These are phyloP conservation scores for Aspergillus floridensis DNA, from an alignment of 2,329 filamentous ascomycete genomes.

Conservation along the genomic window DNA sequence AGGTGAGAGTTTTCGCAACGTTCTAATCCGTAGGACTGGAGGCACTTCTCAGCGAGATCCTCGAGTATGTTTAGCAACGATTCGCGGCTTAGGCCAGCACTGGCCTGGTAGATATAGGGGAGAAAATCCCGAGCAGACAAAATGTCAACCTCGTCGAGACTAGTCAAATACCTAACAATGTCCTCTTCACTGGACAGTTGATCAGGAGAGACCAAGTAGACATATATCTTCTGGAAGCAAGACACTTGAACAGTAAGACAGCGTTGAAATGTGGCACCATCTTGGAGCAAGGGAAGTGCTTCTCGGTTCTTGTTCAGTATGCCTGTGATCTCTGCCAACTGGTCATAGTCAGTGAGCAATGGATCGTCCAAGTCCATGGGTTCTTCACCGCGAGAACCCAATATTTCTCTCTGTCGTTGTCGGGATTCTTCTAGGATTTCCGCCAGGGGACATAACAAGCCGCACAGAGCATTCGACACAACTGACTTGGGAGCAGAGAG, in stretches of 20 bases:
- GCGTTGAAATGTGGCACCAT: conserved; percentile 36
- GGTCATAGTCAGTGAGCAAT: conserved; percentile 28
- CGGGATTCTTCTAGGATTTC: conserved; percentile 32
- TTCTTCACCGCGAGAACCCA: conserved; percentile 24
- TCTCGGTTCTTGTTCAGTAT: conserved; percentile 34
- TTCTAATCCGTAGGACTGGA: conserved; percentile 60
- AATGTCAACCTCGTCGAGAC: conserved; percentile 38
- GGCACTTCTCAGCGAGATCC: conserved; percentile 47
- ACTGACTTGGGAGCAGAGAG: conserved; percentile 17
- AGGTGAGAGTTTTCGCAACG: conserved; percentile 72
- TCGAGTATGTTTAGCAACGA: conserved; percentile 48
- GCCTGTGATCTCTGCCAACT: conserved; percentile 18
- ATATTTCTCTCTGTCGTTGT: conserved; percentile 18
- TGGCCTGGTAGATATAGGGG: conserved; percentile 31
- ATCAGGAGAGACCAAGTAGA: conserved; percentile 1
- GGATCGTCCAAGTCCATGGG: conserved; percentile 46
- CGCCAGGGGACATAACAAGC: conserved; percentile 29
- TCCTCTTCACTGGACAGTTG: background rate
- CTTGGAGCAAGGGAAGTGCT: conserved; percentile 30
- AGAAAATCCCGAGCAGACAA: conserved; percentile 34
- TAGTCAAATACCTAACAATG: conserved; percentile 37
- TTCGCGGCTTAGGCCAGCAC: conserved; percentile 27
- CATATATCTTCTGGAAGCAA: conserved; percentile 25
- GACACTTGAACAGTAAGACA: conserved; percentile 37
- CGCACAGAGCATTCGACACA: conserved; percentile 24